Conservation (phyloP, 1,139 yeast genomes). For the Saccharomycopsis crataegensis region DNA sequence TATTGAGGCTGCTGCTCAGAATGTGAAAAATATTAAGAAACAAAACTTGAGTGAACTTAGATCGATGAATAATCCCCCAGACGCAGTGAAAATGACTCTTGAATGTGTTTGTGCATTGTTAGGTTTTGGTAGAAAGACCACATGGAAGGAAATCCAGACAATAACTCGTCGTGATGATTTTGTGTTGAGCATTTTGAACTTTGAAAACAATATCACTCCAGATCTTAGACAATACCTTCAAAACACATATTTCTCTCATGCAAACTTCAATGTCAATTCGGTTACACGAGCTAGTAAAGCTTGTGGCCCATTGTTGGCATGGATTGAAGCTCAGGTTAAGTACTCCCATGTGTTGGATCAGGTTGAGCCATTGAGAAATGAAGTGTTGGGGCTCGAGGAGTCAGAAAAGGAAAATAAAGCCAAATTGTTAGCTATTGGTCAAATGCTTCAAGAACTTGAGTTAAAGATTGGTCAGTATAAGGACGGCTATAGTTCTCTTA, state of each 20-base stretch:
- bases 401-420: constrained; percentile 58
- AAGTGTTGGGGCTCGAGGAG: constrained; percentile 52
- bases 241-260: constrained; percentile 48
- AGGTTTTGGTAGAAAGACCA: constrained; percentile 53
- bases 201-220: constrained; percentile 46
- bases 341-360: constrained; percentile 63
- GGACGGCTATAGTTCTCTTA: constrained; percentile 58
- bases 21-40: constrained; percentile 83
- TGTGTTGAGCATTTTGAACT: constrained; percentile 73
- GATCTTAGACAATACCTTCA: constrained; percentile 53
- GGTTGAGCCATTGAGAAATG: constrained; percentile 69
- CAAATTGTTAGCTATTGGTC: constrained; percentile 66
- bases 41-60: constrained; percentile 86
- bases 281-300: constrained; percentile 92
- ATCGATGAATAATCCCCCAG: constrained; percentile 89
- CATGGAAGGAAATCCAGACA: constrained; percentile 84
- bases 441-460: constrained; percentile 74
- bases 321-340: constrained; percentile 83
- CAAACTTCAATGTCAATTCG: constrained; percentile 61
- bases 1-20: constrained; percentile 87
- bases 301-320: constrained; percentile 83
- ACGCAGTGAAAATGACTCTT: constrained; percentile 73
- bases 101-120: constrained; percentile 82
- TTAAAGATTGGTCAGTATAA: constrained; percentile 62
- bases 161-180: constrained; percentile 81